phyloP scores from a whole-genome alignment of 2,329 filamentous ascomycete genomes.

The Exophiala aquamarina region DNA sequence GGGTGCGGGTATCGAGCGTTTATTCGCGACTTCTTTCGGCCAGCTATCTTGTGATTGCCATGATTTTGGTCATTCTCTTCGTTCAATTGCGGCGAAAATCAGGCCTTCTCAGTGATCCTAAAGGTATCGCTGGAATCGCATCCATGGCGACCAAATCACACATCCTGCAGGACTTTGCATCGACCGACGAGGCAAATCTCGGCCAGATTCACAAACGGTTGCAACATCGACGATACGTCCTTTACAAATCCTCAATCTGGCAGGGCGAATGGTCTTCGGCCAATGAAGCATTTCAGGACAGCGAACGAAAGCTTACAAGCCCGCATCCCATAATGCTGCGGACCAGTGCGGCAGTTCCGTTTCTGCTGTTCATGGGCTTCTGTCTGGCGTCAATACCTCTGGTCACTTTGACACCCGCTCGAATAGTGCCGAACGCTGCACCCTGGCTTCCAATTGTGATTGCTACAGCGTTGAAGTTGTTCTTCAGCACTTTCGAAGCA shows the following conservation, averaged over 20 bases:
- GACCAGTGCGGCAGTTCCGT: constrained; percentile 39
- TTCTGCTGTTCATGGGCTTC: constrained; percentile 40
- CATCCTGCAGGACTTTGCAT: constrained; percentile 49
- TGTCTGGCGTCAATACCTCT: constrained; percentile 42
- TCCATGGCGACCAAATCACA: constrained; percentile 52
- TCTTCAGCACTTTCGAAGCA: constrained; percentile 49
- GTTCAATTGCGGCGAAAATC: constrained; percentile 49
- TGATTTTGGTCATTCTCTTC: constrained; percentile 43
- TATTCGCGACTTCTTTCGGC: constrained; percentile 48
- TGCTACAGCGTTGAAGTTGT: constrained; percentile 46
- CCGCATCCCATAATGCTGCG: constrained; percentile 49
- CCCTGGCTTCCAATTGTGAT: constrained; percentile 48
- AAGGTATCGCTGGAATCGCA: constrained; percentile 51
- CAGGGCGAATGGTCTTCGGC: constrained; percentile 48
- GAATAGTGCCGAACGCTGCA: constrained; percentile 38
- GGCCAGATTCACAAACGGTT: constrained; percentile 48
- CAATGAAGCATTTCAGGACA: constrained; percentile 30
- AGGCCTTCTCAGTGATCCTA: constrained; percentile 48
- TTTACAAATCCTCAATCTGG: constrained; percentile 53
- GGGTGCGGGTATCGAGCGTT: constrained; percentile 41
- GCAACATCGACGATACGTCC: constrained; percentile 46
- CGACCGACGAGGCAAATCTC: constrained; percentile 44
- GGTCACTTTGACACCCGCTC: constrained; percentile 42
- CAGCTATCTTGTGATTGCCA: constrained; percentile 41
- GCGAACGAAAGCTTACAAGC: constrained; percentile 32